Base-by-base conservation (phyloP, 257 asterid genomes). In the Verbascum thapsus region DNA sequence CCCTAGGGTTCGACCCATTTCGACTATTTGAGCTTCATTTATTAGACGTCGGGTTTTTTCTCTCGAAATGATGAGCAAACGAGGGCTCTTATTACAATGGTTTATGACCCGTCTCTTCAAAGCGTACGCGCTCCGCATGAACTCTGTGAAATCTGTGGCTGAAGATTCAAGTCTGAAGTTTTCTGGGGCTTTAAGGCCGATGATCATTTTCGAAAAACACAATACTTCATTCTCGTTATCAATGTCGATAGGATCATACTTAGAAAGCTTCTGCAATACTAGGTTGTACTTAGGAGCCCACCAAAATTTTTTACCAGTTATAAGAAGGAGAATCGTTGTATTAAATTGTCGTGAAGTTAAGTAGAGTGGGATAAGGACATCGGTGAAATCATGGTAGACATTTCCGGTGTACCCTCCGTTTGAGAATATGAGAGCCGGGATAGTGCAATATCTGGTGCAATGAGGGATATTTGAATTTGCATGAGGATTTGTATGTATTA, bases 381-480 rank as follows among this genome's bases (percentile, higher is more conserved):
- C 95, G 57, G 80, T 30, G 73, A 85, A 71, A 53, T 65, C 80
- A 69, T 88, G 96, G 82, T 74, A 88, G 16, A 32, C 72, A 80
- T 88, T 85, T 3, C 69, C 81, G 30, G 80, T 43, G 63, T 78
- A 70, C 4, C 83, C 86, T 16, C 78, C 82, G 8, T 67, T 60
- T 19, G 95, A 80, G 81, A 88, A 83, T 6, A 84, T 57, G 64
- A 85, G 10, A 0, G 89, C 89, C 0, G 87, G 89, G 22, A 58
- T 18, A 13, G 15, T 61, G 49, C 68, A 67, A 18, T 23, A 71
- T 18, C 51, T 77, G 16, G 54, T 72, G 66, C 96, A 85, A 3
- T 3, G 8, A 1, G 87, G 91, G 42, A 74, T 23, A 3, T 16
- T 42, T 3, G 63, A 12, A 10, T 26, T 26, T 26, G 32, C 5